These are phyloP conservation scores for Jatropha multifida DNA, from an alignment of 441 rosid species.

Conservation along the genomic window DNA sequence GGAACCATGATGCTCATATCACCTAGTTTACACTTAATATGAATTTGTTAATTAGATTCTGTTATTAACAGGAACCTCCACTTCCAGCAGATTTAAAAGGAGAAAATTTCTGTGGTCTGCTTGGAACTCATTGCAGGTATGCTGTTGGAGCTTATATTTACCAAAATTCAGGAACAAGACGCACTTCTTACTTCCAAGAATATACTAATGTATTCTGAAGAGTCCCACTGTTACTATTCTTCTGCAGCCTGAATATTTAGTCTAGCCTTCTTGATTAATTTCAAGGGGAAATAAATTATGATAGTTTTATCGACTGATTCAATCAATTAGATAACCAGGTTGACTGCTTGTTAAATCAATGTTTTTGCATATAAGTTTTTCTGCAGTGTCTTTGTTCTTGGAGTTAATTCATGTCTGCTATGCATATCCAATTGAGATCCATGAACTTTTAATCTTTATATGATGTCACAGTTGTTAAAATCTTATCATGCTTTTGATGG, in stretches of 20 bases:
- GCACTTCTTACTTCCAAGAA: conserved; percentile 1
- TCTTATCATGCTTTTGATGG: conserved; percentile 7
- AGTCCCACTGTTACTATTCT: background rate
- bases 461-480: conserved; percentile 8
- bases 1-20: background rate
- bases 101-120: conserved; percentile 70
- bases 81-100: conserved; percentile 89
- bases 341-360: conserved; percentile 2
- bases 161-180: background rate
- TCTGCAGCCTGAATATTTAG: background rate
- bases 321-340: background rate
- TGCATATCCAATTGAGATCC: background rate
- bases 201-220: conserved; percentile 5
- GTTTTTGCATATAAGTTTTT: background rate
- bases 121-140: conserved; percentile 91
- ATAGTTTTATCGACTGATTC: background rate
- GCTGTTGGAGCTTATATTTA: conserved; percentile 21
- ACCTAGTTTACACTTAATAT: conserved; percentile 5
- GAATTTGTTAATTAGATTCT: conserved; percentile 14
- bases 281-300: background rate
- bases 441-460: background rate
- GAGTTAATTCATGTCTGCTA: background rate
- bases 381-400: background rate
- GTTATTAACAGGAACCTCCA: conserved; percentile 68
- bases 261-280: background rate